phyloP scores from a whole-genome alignment of 352 stramenopile species.

The Thalassiosira livingstoniorum region DNA sequence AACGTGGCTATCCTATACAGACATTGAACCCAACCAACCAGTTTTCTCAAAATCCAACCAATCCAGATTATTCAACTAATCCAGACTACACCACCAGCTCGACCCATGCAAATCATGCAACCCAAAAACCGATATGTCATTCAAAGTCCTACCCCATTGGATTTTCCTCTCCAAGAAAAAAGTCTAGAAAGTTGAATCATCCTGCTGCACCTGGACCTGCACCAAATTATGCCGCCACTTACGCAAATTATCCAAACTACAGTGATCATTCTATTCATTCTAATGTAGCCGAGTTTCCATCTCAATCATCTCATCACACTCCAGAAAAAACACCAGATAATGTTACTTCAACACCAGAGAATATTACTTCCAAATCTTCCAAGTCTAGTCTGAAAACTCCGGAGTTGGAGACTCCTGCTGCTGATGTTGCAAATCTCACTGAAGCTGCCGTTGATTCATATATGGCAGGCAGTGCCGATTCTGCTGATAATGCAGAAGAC shows the following conservation, averaged over 20 bases:
- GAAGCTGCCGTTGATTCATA: no score
- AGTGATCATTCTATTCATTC: no score
- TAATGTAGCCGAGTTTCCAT: no score
- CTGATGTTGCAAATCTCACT: not conserved
- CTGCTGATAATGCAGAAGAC: no score
- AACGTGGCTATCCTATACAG: no score
- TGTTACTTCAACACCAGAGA: not conserved
- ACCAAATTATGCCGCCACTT: no score
- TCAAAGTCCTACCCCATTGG: not conserved
- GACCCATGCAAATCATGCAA: not conserved
- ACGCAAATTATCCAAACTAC: no score
- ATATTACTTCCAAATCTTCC: no score
- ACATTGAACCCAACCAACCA: not conserved
- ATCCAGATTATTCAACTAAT: not conserved
- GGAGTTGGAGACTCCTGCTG: not conserved
- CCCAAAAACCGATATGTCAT: not conserved
- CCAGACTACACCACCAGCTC: not conserved
- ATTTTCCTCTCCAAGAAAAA: conserved; percentile 9
- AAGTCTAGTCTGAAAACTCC: not conserved
- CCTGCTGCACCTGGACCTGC: no score
- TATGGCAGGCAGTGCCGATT: no score
- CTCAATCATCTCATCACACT: no score
- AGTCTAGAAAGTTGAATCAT: not conserved
- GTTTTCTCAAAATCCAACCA: not conserved
- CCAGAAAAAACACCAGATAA: conserved; percentile 2